Percentiles rank a stretch among this genome's conserved stretches.
Evolutionary conservation across 805 yeast genomes (phyloP).

Genomic region (Suhomyces sp.): DNA sequence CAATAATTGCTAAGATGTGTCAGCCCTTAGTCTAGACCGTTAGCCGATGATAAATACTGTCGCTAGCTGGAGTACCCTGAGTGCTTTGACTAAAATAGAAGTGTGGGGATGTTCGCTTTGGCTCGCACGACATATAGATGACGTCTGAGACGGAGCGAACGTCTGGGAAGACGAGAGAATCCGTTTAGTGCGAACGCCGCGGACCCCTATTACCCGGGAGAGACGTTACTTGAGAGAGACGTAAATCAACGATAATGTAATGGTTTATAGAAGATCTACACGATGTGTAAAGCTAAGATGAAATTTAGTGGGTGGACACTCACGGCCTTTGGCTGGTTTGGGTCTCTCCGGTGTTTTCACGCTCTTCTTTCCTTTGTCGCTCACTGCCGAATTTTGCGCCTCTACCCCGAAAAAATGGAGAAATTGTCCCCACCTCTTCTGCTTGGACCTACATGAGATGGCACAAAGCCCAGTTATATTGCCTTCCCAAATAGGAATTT

Average conservation of each 20-base stretch:
- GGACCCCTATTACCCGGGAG: too few relatives aligned
- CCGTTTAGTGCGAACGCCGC: background rate
- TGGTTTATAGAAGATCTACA: too few relatives aligned
- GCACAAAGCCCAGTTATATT: background rate
- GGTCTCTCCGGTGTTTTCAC: background rate
- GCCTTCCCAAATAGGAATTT: conserved; percentile 1
- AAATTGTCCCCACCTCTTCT: background rate
- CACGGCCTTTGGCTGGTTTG: background rate
- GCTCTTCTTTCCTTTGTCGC: background rate
- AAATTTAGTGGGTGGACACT: too few relatives aligned
- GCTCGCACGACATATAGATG: background rate
- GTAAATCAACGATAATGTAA: too few relatives aligned
- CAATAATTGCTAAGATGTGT: background rate
- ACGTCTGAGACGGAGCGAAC: background rate
- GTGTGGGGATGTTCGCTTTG: background rate
- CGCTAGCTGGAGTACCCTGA: background rate
- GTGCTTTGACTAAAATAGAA: background rate
- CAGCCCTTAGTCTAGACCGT: background rate
- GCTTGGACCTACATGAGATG: background rate
- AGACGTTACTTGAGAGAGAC: too few relatives aligned
- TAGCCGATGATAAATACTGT: background rate
- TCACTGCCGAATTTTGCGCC: background rate
- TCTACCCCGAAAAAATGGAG: background rate
- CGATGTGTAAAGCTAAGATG: background rate
- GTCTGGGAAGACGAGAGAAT: background rate